Evolutionary conservation across 2,329 filamentous ascomycete species (phyloP), one percentile per base, ranked within the genome.

Genomic region (Ceratocystis lukuohia): DNA sequence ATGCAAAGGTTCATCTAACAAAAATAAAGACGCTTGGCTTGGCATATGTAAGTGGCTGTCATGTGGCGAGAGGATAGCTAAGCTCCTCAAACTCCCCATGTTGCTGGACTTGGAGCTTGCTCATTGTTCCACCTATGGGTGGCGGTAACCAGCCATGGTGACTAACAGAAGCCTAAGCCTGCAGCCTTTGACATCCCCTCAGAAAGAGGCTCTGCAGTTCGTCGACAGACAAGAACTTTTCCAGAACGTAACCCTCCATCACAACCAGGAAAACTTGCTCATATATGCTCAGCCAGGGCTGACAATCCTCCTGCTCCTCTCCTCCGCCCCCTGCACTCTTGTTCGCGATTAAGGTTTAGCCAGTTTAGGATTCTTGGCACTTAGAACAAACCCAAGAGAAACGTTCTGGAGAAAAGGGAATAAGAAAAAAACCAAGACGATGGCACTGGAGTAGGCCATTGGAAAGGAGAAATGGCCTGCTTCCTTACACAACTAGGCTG

Each of bases 181-280:
- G 37, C 8, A 41, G 37, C 8, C 37, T 10, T 41, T 12, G 37
- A 12, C 20, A 25, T 28, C 7, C 22, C 20, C 53, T 37, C 28
- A 7, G 25, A 25, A 25, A 53, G 46, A 50, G 53, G 53, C 53
- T 59, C 53, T 59, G 28, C 53, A 30, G 53, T 8, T 3, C 12
- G 25, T 30, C 37, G 53, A 15, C 12, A 28, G 8, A 15, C 22
- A 17, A 30, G 7, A 6, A 15, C 33, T 25, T 6, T 59, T n/a
- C 53, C 25, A 59, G 53, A 59, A 59, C 28, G 53, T 15, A 37
- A 59, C 28, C 28, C 53, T 59, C 61, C 25, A 22, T 41, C n/a
- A 5, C 15, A 37, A 10, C 41, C 25, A 63, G 6, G 25, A 65
- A 41, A 65, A 65, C 64, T 65, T 65, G 64, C 64, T 65, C 64